Evolutionary conservation across 2,329 filamentous ascomycete genomes (phyloP).

Genomic region (Thelonectria blattea): DNA sequence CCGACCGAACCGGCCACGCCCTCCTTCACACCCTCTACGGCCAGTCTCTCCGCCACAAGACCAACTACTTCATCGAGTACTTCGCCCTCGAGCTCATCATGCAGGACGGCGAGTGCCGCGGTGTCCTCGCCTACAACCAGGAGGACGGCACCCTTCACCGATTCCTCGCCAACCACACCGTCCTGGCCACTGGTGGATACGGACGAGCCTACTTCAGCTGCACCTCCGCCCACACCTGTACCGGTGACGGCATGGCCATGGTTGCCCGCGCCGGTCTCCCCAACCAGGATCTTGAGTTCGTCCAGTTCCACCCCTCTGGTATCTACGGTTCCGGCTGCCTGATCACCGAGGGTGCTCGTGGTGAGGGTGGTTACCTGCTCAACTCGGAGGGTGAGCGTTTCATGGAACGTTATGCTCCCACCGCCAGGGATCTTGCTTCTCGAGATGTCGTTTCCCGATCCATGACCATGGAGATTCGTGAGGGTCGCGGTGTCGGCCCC

Average conservation of each 20-base stretch:
- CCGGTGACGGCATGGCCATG: slow-evolving; percentile 99
- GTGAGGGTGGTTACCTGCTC: slow-evolving; percentile 96
- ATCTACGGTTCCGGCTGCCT: slow-evolving; percentile 98
- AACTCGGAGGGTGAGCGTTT: slow-evolving; percentile 99
- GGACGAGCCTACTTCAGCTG: slow-evolving; percentile 98
- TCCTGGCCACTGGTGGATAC: slow-evolving; percentile 95
- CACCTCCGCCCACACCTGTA: slow-evolving; percentile 97
- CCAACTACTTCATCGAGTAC: slow-evolving; percentile 99
- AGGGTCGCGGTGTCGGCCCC: slow-evolving; percentile 93
- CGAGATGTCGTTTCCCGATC: slow-evolving; percentile 96
- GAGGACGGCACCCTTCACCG: slow-evolving; percentile 97
- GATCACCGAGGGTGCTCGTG: slow-evolving; percentile 97
- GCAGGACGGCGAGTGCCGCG: slow-evolving; percentile 95
- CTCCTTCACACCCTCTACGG: slow-evolving; percentile 98
- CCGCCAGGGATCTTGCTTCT: slow-evolving; percentile 95
- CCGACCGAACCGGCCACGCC: slow-evolving; percentile 95
- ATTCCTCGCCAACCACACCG: slow-evolving; percentile 96
- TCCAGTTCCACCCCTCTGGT: slow-evolving; percentile 98
- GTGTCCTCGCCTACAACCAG: slow-evolving; percentile 97
- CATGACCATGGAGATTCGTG: slow-evolving; percentile 98
- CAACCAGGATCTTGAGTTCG: slow-evolving; percentile 99
- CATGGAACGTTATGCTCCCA: slow-evolving; percentile 98
- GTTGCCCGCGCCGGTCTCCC: slow-evolving; percentile 95
- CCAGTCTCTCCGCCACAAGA: slow-evolving; percentile 95
- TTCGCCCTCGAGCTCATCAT: slow-evolving; percentile 97